Conservation (phyloP, 2,329 filamentous ascomycete species). For the Epichloe festucae region DNA sequence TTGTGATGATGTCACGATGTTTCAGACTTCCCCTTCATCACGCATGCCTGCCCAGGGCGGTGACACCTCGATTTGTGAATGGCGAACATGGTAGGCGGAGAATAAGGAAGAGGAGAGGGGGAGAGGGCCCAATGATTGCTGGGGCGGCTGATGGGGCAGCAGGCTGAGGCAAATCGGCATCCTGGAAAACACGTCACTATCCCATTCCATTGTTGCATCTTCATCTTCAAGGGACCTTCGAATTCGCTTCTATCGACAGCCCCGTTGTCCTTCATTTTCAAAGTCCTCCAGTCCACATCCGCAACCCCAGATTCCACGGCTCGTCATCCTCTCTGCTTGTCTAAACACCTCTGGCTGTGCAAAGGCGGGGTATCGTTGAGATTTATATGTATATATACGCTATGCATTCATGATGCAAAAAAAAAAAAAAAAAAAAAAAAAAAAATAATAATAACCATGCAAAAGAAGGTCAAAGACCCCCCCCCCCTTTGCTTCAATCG, state of each 20-base stretch:
- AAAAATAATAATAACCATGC: constrained; percentile 14
- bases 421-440: not conserved
- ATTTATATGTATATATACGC: constrained; percentile 25
- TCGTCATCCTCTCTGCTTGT: constrained; percentile 4
- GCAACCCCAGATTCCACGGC: not conserved
- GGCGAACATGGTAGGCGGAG: too few relatives aligned
- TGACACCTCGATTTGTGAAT: rapidly evolving
- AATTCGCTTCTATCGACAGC: not conserved
- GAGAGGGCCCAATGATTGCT: too few relatives aligned
- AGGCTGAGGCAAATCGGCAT: too few relatives aligned
- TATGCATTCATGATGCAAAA: constrained; percentile 15
- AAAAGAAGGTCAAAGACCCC: not conserved
- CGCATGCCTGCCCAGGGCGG: too few relatives aligned
- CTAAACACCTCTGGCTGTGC: constrained; percentile 10
- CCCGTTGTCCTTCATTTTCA: not conserved
- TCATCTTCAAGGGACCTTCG: not conserved
- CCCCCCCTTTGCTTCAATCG: not conserved
- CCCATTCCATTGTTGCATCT: not conserved
- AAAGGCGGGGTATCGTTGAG: constrained; percentile 27
- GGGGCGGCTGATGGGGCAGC: too few relatives aligned
- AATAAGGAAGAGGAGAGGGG: too few relatives aligned
- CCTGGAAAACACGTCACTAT: too few relatives aligned
- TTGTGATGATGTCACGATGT: too few relatives aligned
- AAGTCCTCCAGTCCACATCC: not conserved
- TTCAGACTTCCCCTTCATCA: too few relatives aligned